phyloP scores from a whole-genome alignment of 2,329 filamentous ascomycete species.

The Lachnellula arida region DNA sequence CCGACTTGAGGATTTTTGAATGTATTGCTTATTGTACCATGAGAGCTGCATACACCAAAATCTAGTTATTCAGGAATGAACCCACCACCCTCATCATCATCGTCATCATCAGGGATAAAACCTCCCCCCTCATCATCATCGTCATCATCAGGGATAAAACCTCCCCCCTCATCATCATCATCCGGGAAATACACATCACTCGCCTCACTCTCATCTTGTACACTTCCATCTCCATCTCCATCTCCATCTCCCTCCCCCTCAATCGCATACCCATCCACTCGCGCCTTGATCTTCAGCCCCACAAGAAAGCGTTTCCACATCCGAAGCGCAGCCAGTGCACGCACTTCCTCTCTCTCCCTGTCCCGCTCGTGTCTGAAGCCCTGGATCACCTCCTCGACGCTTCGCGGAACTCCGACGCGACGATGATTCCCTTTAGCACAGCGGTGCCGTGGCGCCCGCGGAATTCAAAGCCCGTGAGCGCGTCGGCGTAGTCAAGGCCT shows the following conservation, averaged over 20 bases:
- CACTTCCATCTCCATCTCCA: slow-evolving; percentile 29
- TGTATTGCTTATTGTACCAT: background rate
- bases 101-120: slow-evolving; percentile 13
- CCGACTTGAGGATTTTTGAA: background rate
- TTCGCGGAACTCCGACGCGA: slow-evolving; percentile 66
- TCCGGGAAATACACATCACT: slow-evolving; percentile 31
- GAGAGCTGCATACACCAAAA: background rate
- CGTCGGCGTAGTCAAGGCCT: slow-evolving; percentile 81
- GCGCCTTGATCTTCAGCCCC: slow-evolving; percentile 51
- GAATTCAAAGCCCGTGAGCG: slow-evolving; percentile 87
- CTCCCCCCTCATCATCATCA: slow-evolving; percentile 29
- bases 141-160: slow-evolving; percentile 13
- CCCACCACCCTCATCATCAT: background rate
- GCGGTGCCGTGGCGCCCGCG: slow-evolving; percentile 82
- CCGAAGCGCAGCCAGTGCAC: slow-evolving; percentile 56
- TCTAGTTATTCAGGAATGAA: slow-evolving; percentile 12
- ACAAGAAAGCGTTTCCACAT: slow-evolving; percentile 75
- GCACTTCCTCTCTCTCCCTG: slow-evolving; percentile 59
- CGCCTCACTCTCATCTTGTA: slow-evolving; percentile 60
- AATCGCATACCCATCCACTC: slow-evolving; percentile 27
- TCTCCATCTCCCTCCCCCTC: slow-evolving; percentile 41
- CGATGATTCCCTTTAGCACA: slow-evolving; percentile 70
- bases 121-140: background rate
- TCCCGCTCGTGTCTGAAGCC: slow-evolving; percentile 63
- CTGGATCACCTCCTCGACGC: slow-evolving; percentile 65